Evolutionary conservation across 495 filamentous ascomycete genomes (phyloP), one percentile per base, ranked within the genome.

Genomic region (Xylaria acuta): DNA sequence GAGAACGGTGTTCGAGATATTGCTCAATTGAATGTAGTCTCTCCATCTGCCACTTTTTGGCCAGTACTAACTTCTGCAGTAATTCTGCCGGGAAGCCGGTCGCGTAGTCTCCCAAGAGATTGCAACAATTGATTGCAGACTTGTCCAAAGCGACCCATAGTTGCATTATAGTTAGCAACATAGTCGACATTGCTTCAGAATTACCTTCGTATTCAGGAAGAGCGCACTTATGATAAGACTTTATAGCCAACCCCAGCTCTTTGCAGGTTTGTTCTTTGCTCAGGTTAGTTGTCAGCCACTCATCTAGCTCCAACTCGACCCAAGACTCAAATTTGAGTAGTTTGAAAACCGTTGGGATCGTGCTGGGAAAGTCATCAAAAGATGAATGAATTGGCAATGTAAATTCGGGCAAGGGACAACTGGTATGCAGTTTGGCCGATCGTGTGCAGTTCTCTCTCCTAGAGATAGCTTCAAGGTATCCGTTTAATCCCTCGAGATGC

Each of bases 131-230:
- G 14, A 82, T 80, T 0, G 87, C 86, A 22, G 80, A 77, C 67
- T 82, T 85, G 74, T 92, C 90, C 54, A 83, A 77, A 18, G 88
- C 86, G 38, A 90, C 75, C 90, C 90, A 92, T 0, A 92, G 68
- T 30, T 91, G 88, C 67, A 90, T 73, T 3, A 86, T 75, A 2
- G 82, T 87, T 7, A 92, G 79, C 1, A 88, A 62, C 88, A 92
- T 88, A 0, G 85, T 54, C 5, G 90, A 92, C 1, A 84, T 73
- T 0, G 75, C 81, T 72, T 87, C 86, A 0, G 88, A 84, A 38
- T 84, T 82, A 0, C 64, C 59, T 0, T 1, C 16, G 71, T 89
- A 90, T 3, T 16, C 20, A 5, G 0, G 0, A 0, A 25, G 16
- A n/a, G 77, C 79, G 5, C 18, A 18, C 1, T 11, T 3, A 59